Evolutionary conservation across 805 yeast species (phyloP), one percentile per base, ranked within the genome.

Genomic region (Ogataea philodendri): DNA sequence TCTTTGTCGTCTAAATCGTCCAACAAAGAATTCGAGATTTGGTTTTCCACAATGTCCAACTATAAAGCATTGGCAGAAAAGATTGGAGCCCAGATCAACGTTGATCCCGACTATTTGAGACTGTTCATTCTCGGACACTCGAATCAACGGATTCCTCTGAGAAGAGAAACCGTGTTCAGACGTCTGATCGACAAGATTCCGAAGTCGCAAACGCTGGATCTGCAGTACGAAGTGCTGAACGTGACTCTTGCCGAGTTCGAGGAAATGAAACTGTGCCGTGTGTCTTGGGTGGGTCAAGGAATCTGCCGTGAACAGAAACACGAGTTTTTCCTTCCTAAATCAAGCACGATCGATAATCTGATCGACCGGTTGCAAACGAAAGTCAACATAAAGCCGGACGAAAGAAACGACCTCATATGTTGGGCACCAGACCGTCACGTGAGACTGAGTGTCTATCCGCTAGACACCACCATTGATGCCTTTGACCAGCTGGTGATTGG

Each of bases 231-330:
- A 52, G 61, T 82, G 1, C 68, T 93, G 51, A 83, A 78, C 29
- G 78, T 88, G 27, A 77, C 89, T 2, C 64, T 90, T 35, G 70
- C 66, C 22, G 94, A 87, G 44, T 73, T 82, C 50, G 98, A 93
- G 59, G 78, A 73, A 44, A 73, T 86, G 78, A 75, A 76, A 40
- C 60, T 76, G 4, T 61, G 89, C 26, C 76, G 70, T 34, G 66
- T 90, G 14, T 69, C 70, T 35, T 87, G 94, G 90, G 65, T 89
- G 26, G 75, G 81, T 1, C 77, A 76, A 27, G 84, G 85, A 8
- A 72, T 85, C 29, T 69, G 84, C 30, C 83, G 81, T 46, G 84
- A 70, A 46, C 88, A 81, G 43, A 67, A 70, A 30, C 74, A 70
- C 49, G 94, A 84, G 25, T 70, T 88, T 34, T 67, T 82, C 39